Evolutionary conservation across 1,284 basidiomycete species (phyloP), one percentile per base, ranked within the genome.

Genomic region (Heterobasidion irregulare): DNA sequence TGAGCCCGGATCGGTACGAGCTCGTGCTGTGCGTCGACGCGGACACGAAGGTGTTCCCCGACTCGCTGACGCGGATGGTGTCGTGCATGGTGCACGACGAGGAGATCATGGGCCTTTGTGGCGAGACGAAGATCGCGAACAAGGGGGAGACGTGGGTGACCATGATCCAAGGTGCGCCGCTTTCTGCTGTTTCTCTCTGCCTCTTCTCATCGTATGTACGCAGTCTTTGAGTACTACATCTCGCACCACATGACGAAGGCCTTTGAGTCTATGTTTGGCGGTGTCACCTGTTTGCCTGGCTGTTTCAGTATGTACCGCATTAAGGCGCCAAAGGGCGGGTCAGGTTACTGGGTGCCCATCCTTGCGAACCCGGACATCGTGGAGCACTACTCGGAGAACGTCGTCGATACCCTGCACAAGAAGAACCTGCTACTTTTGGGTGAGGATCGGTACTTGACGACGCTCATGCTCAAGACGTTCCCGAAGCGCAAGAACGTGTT

Each of bases 281-380:
- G 96, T 82, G 97, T 99, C 35, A 98, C 97, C 58, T 99, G 97
- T 85, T 78, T 98, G 62, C 96, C 97, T 13, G 97, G 96, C 62
- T 99, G 96, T 75, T 99, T 99, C 83, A 94, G 89, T 60, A 99
- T 99, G 93, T 99, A 99, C 74, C 87, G 97, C 62, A 93, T 98
- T 83, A 99, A 98, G 75, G 92, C 95, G 16, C 92, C 94, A 44
- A 98, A 96, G 72, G 90, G 90, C 52, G 88, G 89, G 62, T 80
- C 83, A 50, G 94, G 93, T 13, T 98, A 95, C 72, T 99, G 96
- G 97, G 95, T 99, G 2, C 97, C 96, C 19, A 91, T 99, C 64
- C 80, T 99, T 58, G 94, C 94, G 59, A 98, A 98, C 67, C 95
- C 95, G 12, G 94, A 98, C 66, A 94, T 99, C 64, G 91, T 95